Base-by-base conservation (phyloP, 2,329 filamentous ascomycete species). In the Colletotrichum sp. region DNA sequence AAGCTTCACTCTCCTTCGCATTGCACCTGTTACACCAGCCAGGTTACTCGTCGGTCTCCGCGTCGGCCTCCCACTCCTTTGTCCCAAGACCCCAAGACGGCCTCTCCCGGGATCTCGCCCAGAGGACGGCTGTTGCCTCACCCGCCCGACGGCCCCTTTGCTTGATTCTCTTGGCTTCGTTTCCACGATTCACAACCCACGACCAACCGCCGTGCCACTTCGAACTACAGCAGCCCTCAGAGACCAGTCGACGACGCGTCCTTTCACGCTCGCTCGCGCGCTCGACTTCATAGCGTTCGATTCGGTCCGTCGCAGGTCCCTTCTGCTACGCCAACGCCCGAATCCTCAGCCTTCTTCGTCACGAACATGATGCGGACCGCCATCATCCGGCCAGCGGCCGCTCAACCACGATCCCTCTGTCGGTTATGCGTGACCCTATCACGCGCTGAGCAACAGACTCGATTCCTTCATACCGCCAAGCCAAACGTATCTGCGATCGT, bases 381-480 rank as follows among this genome's bases (percentile, higher is more conserved):
- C 71, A 79, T 77, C 64, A 67, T 82, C n/a, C 64, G 64, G 58
- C 68, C 70, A 30, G 56, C 65, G 43, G 68, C 71, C 56, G 78
- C 78, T 32, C 79, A 80, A 56, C 78, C 79, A 60, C 74, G 70
- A 78, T 83, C 86, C 71, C 77, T 88, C 69, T 89, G 88, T 82
- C 86, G 86, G 68, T 82, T 85, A 66, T 89, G 88, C 80, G 79
- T 87, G 68, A 83, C 83, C 76, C 78, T 85, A 64, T 79, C 78
- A 30, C 80, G 78, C 61, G 61, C 68, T n/a, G 64, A 34, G 15
- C 70, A 73, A 36, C 73, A 73, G 43, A 73, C 64, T 39, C 73
- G 73, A 65, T 48, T 73, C 32, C 71, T 75, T 48, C 65, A 77
- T 48, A 75, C 68, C 22, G 78, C 71, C 79, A 82, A 60, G 70